These are phyloP conservation scores for Thecaphora thlaspeos DNA, from an alignment of 1,284 basidiomycete genomes.

Conservation along the genomic window DNA sequence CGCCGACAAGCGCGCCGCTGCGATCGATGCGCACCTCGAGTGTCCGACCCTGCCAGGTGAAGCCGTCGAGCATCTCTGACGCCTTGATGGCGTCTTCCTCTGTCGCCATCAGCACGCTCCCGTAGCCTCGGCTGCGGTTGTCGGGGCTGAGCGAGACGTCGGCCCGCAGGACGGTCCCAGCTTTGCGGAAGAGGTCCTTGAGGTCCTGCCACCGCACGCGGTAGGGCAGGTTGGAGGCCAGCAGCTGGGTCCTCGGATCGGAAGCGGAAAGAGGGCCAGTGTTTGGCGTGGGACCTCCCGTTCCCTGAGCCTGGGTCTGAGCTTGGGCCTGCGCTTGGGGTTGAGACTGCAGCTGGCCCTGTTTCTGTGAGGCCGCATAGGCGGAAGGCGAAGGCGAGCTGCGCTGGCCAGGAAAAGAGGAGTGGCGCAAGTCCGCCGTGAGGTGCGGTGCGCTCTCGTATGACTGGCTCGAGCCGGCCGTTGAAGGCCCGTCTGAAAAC, in stretches of 20 bases:
- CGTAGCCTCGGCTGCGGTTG: slow-evolving; percentile 50
- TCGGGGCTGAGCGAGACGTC: slow-evolving; percentile 58
- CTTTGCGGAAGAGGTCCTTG: slow-evolving; percentile 58
- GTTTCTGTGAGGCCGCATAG: too few relatives aligned
- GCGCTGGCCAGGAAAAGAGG: slow-evolving; percentile 1
- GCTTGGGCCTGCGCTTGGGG: too few relatives aligned
- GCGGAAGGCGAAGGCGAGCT: too few relatives aligned
- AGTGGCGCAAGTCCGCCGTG: not conserved
- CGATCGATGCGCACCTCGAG: slow-evolving; percentile 52
- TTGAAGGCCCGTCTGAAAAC: slow-evolving; percentile 30
- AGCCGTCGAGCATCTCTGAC: slow-evolving; percentile 58
- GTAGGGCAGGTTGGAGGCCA: slow-evolving; percentile 57
- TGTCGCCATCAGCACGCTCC: slow-evolving; percentile 54
- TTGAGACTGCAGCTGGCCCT: too few relatives aligned
- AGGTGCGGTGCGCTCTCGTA: not conserved
- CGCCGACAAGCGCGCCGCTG: slow-evolving; percentile 37
- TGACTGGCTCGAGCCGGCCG: not conserved
- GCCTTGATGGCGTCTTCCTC: slow-evolving; percentile 58
- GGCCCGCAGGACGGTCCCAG: slow-evolving; percentile 59
- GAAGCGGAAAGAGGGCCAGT: slow-evolving; percentile 44
- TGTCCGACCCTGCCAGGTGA: slow-evolving; percentile 55
- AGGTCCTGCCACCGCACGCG: slow-evolving; percentile 59
- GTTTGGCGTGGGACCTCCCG: not conserved
- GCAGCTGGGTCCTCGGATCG: slow-evolving; percentile 78
- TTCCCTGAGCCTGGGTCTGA: too few relatives aligned